A percentile compares a stretch with the other conserved stretches of the same genome.
Conservation (phyloP, 2,329 filamentous ascomycete species). For the Colletotrichum sp. region DNA sequence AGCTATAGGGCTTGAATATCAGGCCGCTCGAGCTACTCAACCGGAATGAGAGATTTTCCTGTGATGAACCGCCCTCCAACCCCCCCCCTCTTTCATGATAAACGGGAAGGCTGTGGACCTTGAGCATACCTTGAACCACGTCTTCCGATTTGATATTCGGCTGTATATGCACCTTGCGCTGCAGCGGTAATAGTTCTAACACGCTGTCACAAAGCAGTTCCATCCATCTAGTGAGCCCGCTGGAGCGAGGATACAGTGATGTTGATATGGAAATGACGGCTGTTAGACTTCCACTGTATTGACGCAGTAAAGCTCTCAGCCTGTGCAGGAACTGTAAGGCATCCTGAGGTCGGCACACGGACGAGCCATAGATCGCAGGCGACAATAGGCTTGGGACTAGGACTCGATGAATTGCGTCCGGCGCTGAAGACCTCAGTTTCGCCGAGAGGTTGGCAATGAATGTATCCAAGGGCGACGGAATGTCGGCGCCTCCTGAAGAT, state of each 20-base stretch:
- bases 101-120: conserved; percentile 81
- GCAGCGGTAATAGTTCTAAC: conserved; percentile 79
- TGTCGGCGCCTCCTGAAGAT: conserved; percentile 14
- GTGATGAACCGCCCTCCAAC: conserved; percentile 67
- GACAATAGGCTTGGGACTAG: conserved; percentile 86
- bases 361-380: conserved; percentile 80
- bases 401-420: conserved; percentile 75
- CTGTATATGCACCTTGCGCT: conserved; percentile 57
- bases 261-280: conserved; percentile 80
- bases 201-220: conserved; percentile 87
- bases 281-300: conserved; percentile 68
- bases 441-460: conserved; percentile 66
- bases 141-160: conserved; percentile 65
- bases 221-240: conserved; percentile 83
- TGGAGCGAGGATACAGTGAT: conserved; percentile 76
- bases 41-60: conserved; percentile 90
- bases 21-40: conserved; percentile 82
- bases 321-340: conserved; percentile 83
- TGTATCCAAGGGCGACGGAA: conserved; percentile 61
- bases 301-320: conserved; percentile 76
- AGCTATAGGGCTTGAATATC: conserved; percentile 84
- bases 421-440: conserved; percentile 61
- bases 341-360: conserved; percentile 71
- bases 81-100: conserved; percentile 90
- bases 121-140: conserved; percentile 83